Evolutionary conservation across 139 green algal genomes (phyloP).

Genomic region (Tetradesmus obliquus): DNA sequence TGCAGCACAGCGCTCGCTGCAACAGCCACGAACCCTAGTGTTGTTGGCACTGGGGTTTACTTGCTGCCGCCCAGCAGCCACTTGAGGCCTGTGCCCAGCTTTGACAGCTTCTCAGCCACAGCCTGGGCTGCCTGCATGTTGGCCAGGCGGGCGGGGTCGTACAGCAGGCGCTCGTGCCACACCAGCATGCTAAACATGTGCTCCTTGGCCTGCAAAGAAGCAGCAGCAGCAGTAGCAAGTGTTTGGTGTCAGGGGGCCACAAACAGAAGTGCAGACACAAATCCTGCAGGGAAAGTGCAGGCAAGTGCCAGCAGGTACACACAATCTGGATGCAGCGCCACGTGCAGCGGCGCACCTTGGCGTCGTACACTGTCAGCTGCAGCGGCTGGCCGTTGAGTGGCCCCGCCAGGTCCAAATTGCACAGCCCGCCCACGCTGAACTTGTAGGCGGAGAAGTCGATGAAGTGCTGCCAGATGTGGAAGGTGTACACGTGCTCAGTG

Average conservation of each 20-base stretch:
- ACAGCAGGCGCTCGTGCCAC: constrained; percentile 40
- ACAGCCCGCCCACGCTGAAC: neutral
- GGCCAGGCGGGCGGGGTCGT: neutral
- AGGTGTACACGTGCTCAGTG: constrained; percentile 32
- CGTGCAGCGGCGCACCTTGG: neutral
- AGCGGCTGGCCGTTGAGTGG: neutral
- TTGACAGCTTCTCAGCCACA: neutral
- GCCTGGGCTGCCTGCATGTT: neutral
- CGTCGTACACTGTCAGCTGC: constrained; percentile 5
- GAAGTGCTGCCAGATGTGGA: constrained; percentile 40
- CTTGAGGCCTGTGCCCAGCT: neutral
- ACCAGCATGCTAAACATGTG: constrained; percentile 14
- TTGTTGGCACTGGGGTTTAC: neutral
- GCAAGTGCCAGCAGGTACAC: neutral
- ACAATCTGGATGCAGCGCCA: neutral
- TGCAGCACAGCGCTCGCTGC: neutral
- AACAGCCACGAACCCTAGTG: neutral
- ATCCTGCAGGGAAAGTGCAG: neutral
- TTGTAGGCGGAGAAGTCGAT: constrained; percentile 27
- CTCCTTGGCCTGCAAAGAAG: neutral
- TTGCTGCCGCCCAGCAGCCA: neutral
- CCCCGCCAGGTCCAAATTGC: neutral
- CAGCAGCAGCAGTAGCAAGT: neutral
- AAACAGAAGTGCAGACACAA: neutral
- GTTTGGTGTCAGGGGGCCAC: neutral